Evolutionary conservation across 1,284 basidiomycete genomes (phyloP).

Genomic region (Trichosporon asahii): DNA sequence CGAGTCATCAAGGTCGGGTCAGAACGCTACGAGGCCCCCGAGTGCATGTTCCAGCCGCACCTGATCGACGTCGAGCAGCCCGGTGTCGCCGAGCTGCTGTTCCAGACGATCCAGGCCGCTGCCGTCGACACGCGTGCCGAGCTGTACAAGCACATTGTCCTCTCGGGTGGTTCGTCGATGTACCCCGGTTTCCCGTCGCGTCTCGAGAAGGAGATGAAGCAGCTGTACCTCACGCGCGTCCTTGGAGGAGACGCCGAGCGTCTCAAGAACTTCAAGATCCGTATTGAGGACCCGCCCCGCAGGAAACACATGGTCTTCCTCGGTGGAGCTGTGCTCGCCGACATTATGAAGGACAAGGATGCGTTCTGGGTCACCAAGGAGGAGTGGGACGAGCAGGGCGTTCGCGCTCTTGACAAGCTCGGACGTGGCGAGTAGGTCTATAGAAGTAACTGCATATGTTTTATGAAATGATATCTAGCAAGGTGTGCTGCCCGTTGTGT

Average conservation of each 20-base stretch:
- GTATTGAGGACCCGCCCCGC: constrained; percentile 95
- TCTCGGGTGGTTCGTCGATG: constrained; percentile 97
- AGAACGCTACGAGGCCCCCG: constrained; percentile 99
- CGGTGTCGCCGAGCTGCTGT: constrained; percentile 95
- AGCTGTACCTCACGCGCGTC: constrained; percentile 88
- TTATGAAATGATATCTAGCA: constrained; percentile 14
- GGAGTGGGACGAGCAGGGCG: constrained; percentile 90
- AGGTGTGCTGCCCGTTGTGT: too few species aligned
- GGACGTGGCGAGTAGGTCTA: constrained; percentile 47
- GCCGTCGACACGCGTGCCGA: constrained; percentile 87
- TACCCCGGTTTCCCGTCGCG: constrained; percentile 96
- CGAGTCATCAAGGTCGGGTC: constrained; percentile 95
- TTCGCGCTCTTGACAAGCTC: constrained; percentile 76
- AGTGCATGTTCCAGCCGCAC: constrained; percentile 99
- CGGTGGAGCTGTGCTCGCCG: constrained; percentile 90
- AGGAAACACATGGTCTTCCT: constrained; percentile 99
- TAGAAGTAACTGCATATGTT: constrained; percentile 14
- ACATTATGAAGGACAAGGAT: constrained; percentile 94
- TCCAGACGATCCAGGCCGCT: constrained; percentile 90
- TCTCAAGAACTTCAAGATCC: constrained; percentile 98
- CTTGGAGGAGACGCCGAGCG: constrained; percentile 79
- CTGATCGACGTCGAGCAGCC: constrained; percentile 96
- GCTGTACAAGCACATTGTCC: constrained; percentile 96
- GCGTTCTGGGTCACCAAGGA: constrained; percentile 93
- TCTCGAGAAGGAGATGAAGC: constrained; percentile 99